Evolutionary conservation across 495 filamentous ascomycete species (phyloP), one percentile per base, ranked within the genome.

Genomic region (Bathelium albidoporum): DNA sequence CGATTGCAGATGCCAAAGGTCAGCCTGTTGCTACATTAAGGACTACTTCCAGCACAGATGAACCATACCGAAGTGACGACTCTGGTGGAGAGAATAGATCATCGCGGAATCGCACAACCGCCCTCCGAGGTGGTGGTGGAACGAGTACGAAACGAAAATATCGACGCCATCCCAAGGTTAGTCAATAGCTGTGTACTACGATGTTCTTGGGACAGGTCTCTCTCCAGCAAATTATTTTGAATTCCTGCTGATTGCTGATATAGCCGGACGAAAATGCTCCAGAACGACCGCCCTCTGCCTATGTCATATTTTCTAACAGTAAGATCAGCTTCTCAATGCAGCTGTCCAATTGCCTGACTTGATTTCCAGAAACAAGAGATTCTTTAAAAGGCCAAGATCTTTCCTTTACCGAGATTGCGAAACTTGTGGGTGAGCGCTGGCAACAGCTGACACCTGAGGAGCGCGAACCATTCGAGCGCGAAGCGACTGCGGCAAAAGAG

Each of bases 251-350:
- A 34, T 22, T 11, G 28, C 3, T 55, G 58, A 34, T 34, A 36
- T 65, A 89, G 84, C 74, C 87, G 16, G 88, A 91, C 65, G 88
- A 89, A 55, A 81, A 89, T 77, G 88, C 89, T 2, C 88, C 88
- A 18, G 87, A 89, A 69, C 77, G 88, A 29, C 85, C 88, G 26
- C 85, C 88, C 1, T 91, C 89, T 11, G 89, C 89, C 39, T 91
- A 91, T 72, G 88, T 91, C 26, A 84, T 91, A 61, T 91, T 91
- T 70, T 90, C 88, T 2, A 91, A 91, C 71, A 87, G 87, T 89
- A 75, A 73, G 85, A 79, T 41, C 31, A 53, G 36, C 31, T 18
- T 26, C 16, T 32, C 67, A 36, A 59, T 12, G 22, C 62, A 41
- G 3, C 24, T 20, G 52, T n/a, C 3, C 1, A 1, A 14, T 10